Percentiles rank a stretch among this genome's conserved stretches.
Conservation (phyloP, 2,329 filamentous ascomycete species). For the Venturia pyrina region DNA sequence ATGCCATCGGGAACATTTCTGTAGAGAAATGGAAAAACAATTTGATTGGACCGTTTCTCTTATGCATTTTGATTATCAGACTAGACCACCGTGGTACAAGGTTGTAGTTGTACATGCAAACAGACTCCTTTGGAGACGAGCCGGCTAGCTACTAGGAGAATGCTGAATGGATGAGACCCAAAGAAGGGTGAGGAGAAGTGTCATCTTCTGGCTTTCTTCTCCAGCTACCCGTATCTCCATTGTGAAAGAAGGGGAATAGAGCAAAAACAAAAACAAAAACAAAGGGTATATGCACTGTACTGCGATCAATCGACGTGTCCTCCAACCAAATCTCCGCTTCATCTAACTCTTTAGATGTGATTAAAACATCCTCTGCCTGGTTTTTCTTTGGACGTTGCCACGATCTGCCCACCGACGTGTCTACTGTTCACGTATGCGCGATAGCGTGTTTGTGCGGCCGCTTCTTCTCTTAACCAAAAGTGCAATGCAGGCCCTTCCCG, state of each 20-base stretch:
- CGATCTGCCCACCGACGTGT: not conserved
- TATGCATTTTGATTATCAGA: not conserved
- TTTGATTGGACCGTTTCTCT: no score
- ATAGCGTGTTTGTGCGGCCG: not conserved
- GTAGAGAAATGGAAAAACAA: no score
- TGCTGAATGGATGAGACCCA: not conserved
- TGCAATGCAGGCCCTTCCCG: not conserved
- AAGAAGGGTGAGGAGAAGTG: not conserved
- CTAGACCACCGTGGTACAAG: not conserved
- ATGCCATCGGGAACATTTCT: no score
- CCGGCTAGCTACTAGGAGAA: not conserved
- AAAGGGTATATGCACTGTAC: constrained; percentile 4
- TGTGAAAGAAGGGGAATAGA: not conserved
- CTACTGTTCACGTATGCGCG: not conserved
- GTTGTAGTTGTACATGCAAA: not conserved
- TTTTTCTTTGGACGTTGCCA: no score
- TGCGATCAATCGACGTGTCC: not conserved
- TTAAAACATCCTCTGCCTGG: not conserved
- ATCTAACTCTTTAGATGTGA: not conserved
- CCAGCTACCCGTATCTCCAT: not conserved
- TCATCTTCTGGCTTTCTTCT: not conserved
- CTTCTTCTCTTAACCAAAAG: not conserved
- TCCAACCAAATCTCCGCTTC: not conserved
- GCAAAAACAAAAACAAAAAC: not conserved
- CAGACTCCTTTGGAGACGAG: not conserved